Evolutionary conservation across 441 rosid genomes (phyloP).

Genomic region (Eutrema salsugineum): DNA sequence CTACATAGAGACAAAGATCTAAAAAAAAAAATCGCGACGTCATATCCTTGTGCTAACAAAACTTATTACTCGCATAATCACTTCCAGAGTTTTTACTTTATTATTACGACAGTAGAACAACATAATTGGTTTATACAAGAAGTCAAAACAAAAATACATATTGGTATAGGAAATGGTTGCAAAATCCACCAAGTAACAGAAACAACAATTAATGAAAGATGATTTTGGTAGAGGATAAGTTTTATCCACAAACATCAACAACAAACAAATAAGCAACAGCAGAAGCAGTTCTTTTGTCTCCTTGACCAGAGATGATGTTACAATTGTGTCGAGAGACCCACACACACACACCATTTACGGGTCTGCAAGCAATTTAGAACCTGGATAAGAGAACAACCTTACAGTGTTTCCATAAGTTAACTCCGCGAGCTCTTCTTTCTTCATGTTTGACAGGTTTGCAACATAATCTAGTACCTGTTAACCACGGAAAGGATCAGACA

Average conservation of each 20-base stretch:
- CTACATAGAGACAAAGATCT: background rate
- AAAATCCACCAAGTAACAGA: background rate
- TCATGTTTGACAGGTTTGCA: conserved; percentile 57
- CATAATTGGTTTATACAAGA: background rate
- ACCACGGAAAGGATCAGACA: background rate
- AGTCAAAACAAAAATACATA: background rate
- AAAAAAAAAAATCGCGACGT: background rate
- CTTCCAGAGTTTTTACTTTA: background rate
- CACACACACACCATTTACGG: background rate
- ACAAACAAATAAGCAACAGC: background rate
- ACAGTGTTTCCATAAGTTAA: conserved; percentile 59
- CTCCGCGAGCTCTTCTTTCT: conserved; percentile 66
- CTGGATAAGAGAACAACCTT: conserved; percentile 61
- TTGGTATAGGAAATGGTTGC: conserved; percentile 1
- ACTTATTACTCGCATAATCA: background rate
- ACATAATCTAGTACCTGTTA: conserved; percentile 70
- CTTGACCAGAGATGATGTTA: background rate
- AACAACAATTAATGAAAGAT: background rate
- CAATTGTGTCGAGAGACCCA: background rate
- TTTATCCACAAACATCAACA: background rate
- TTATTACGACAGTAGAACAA: background rate
- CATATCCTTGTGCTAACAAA: background rate
- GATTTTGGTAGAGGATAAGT: background rate
- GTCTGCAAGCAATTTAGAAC: conserved; percentile 42
- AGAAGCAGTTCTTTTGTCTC: background rate